Evolutionary conservation across 2,329 filamentous ascomycete genomes (phyloP).

Genomic region (Ophiostoma populinum): DNA sequence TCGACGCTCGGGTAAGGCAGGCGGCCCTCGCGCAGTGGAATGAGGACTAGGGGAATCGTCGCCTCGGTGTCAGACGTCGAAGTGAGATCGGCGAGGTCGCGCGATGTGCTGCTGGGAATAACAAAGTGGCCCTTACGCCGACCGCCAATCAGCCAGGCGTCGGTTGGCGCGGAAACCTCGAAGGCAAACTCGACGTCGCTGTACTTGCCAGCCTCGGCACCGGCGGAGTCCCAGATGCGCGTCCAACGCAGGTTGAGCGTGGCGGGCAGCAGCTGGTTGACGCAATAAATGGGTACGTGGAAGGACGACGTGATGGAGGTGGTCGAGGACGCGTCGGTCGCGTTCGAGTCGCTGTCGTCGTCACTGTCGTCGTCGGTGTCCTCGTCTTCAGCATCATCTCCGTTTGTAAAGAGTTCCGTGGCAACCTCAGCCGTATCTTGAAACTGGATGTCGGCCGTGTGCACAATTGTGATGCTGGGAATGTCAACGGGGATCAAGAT

Average conservation of each 20-base stretch:
- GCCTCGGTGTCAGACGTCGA: slow-evolving; percentile 32
- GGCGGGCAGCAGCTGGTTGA: slow-evolving; percentile 49
- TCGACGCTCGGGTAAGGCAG: slow-evolving; percentile 66
- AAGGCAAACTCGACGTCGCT: slow-evolving; percentile 58
- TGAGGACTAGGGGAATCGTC: slow-evolving; percentile 52
- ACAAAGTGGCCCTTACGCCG: slow-evolving; percentile 63
- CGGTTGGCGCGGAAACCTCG: slow-evolving; percentile 56
- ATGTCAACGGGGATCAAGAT: slow-evolving; percentile 86
- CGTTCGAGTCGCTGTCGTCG: neutral
- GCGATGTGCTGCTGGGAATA: slow-evolving; percentile 24
- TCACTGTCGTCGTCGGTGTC: neutral
- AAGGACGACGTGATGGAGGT: too few species aligned
- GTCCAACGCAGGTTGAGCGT: slow-evolving; percentile 46
- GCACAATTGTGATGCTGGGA: slow-evolving; percentile 64
- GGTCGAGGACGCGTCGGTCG: too few species aligned
- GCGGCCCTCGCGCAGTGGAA: slow-evolving; percentile 64
- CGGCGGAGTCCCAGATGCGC: slow-evolving; percentile 39
- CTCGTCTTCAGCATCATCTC: neutral
- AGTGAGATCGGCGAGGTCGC: slow-evolving; percentile 13
- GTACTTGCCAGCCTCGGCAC: slow-evolving; percentile 15
- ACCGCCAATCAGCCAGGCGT: slow-evolving; percentile 75
- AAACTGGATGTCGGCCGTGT: slow-evolving; percentile 55
- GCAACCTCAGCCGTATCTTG: slow-evolving; percentile 18
- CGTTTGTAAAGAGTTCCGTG: slow-evolving; percentile 13
- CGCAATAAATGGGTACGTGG: slow-evolving; percentile 26